Conservation (phyloP, 2,329 filamentous ascomycete species). For the Rhinocladiella similis region DNA sequence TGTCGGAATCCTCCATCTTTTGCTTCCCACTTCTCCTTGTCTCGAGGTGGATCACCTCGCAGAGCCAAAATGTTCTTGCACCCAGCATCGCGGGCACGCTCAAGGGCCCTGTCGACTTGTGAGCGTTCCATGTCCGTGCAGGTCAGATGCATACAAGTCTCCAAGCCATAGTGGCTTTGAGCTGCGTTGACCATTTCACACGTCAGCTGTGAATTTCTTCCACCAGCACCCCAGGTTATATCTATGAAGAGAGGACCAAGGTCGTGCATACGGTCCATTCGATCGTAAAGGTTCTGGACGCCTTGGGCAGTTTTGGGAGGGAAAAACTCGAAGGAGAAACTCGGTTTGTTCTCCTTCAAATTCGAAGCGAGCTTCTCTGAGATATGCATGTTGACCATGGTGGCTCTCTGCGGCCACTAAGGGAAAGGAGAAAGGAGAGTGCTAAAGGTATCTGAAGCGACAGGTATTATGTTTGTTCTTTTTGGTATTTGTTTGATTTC, state of each 20-base stretch:
- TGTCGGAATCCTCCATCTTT: slow-evolving; percentile 86
- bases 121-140: slow-evolving; percentile 96
- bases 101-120: slow-evolving; percentile 85
- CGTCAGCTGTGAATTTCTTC: slow-evolving; percentile 84
- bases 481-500: slow-evolving; percentile 7
- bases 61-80: slow-evolving; percentile 97
- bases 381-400: slow-evolving; percentile 77
- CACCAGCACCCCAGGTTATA: slow-evolving; percentile 96
- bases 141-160: slow-evolving; percentile 98
- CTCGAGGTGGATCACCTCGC: slow-evolving; percentile 87
- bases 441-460: not conserved
- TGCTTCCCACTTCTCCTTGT: slow-evolving; percentile 90
- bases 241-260: slow-evolving; percentile 95
- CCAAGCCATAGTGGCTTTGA: slow-evolving; percentile 90
- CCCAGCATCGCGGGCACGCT: slow-evolving; percentile 86
- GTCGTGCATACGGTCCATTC: slow-evolving; percentile 98
- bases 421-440: not conserved
- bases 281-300: slow-evolving; percentile 98
- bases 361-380: slow-evolving; percentile 84
- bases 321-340: slow-evolving; percentile 99
- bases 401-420: slow-evolving; percentile 2
- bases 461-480: slow-evolving; percentile 1
- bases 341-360: slow-evolving; percentile 74
- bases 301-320: slow-evolving; percentile 86
- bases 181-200: slow-evolving; percentile 97